phyloP scores from a whole-genome alignment of 2,329 filamentous ascomycete species.

The Pyrenochaeta sp. region DNA sequence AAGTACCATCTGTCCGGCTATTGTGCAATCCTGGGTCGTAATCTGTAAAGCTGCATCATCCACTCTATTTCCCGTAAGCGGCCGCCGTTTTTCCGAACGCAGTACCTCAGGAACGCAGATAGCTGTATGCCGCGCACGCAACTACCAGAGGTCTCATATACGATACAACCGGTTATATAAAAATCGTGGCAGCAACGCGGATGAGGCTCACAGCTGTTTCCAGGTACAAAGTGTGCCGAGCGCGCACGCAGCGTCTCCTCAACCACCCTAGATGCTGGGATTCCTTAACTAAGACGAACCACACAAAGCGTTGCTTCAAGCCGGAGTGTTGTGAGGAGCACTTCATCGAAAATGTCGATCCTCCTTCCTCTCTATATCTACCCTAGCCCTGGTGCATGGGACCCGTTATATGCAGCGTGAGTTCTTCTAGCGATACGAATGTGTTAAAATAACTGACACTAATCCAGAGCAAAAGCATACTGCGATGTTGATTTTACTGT shows the following conservation, averaged over 20 bases:
- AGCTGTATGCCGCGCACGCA: slow-evolving; percentile 1
- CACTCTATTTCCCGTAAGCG: slow-evolving; percentile 5
- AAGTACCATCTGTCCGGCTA: slow-evolving; percentile 7
- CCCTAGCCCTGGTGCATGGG: slow-evolving; percentile 58
- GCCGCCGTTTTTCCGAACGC: slow-evolving; percentile 3
- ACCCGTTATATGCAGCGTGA: slow-evolving; percentile 58
- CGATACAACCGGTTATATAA: slow-evolving; percentile 8
- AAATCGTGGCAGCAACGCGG: slow-evolving; percentile 4
- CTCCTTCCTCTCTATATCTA: slow-evolving; percentile 63
- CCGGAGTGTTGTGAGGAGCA: not conserved
- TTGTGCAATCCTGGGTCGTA: slow-evolving; percentile 4
- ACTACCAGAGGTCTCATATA: not conserved
- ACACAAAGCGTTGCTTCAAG: not conserved
- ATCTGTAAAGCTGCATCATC: slow-evolving; percentile 5
- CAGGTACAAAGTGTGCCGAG: slow-evolving; percentile 11
- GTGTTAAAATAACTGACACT: not conserved
- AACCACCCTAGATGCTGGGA: not conserved
- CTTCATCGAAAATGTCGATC: slow-evolving; percentile 42
- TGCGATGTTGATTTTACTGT: slow-evolving; percentile 60
- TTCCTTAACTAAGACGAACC: not conserved
- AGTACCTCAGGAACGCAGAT: not conserved
- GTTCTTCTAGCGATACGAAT: slow-evolving; percentile 5
- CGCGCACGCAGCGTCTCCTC: not conserved
- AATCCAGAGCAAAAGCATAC: slow-evolving; percentile 37
- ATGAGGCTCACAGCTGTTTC: slow-evolving; percentile 6